Conservation (phyloP, 2,329 filamentous ascomycete genomes). For the Colletotrichum theobromicola region DNA sequence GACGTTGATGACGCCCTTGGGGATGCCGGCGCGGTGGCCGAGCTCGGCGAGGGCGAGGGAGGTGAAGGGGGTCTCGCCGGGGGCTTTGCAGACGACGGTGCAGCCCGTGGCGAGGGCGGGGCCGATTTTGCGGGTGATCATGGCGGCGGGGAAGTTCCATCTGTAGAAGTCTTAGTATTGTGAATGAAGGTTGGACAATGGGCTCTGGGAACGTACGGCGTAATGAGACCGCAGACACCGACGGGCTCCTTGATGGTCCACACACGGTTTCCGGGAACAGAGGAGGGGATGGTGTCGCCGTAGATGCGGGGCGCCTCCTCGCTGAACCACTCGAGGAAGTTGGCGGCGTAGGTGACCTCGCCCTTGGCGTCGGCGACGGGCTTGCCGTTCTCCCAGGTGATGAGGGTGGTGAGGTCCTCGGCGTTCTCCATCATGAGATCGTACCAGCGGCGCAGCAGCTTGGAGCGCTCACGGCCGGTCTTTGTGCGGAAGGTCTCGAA, state of each 20-base stretch:
- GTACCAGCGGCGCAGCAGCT: constrained; percentile 81
- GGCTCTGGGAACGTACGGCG: constrained; percentile 62
- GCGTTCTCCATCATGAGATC: constrained; percentile 79
- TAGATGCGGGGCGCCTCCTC: constrained; percentile 78
- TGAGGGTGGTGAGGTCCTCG: constrained; percentile 81
- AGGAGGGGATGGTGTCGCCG: constrained; percentile 77
- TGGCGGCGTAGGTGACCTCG: constrained; percentile 75
- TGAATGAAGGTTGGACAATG: no score
- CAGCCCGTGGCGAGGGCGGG: constrained; percentile 91
- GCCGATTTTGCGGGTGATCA: constrained; percentile 74
- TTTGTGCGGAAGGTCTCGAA: constrained; percentile 73
- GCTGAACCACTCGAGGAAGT: constrained; percentile 82
- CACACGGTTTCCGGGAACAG: constrained; percentile 74
- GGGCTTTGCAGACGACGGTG: constrained; percentile 90
- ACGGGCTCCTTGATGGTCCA: constrained; percentile 84
- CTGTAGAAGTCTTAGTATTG: constrained; percentile 31
- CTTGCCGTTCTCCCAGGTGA: constrained; percentile 93
- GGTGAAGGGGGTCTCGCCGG: constrained; percentile 91
- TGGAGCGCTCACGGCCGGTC: constrained; percentile 76
- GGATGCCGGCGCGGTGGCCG: constrained; percentile 84
- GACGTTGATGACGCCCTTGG: constrained; percentile 89
- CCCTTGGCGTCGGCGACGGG: constrained; percentile 76
- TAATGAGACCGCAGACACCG: constrained; percentile 82
- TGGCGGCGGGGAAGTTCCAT: constrained; percentile 86
- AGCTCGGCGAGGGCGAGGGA: constrained; percentile 88